phyloP scores from a whole-genome alignment of 2,329 filamentous ascomycete genomes.

The Pyrenophora graminea region DNA sequence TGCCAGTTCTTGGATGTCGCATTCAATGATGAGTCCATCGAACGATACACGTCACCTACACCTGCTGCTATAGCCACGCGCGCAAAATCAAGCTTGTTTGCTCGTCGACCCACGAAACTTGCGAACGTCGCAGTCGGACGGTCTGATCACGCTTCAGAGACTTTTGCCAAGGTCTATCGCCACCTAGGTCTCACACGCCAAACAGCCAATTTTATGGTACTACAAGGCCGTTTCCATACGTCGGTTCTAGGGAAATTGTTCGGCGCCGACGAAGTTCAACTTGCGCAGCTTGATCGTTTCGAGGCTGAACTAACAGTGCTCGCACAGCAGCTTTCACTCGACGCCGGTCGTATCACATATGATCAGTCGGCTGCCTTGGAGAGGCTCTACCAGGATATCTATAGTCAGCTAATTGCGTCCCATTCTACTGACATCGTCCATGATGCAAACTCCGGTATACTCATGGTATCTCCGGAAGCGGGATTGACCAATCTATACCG shows the following conservation, averaged over 20 bases:
- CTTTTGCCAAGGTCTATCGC: slow-evolving; percentile 30
- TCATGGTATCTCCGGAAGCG: slow-evolving; percentile 17
- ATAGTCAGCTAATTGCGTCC: slow-evolving; percentile 27
- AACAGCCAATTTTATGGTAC: slow-evolving; percentile 26
- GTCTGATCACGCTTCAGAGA: slow-evolving; percentile 15
- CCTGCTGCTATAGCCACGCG: slow-evolving; percentile 22
- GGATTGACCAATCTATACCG: slow-evolving; percentile 40
- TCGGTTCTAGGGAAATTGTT: slow-evolving; percentile 35
- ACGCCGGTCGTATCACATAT: slow-evolving; percentile 40
- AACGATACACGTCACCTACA: slow-evolving; percentile 13
- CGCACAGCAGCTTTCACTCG: slow-evolving; percentile 41
- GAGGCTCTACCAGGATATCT: slow-evolving; percentile 29
- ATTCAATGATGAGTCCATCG: slow-evolving; percentile 13
- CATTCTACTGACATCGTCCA: slow-evolving; percentile 24
- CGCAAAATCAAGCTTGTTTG: slow-evolving; percentile 40
- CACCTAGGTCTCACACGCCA: slow-evolving; percentile 32
- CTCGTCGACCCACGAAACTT: slow-evolving; percentile 42
- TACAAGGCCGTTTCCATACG: slow-evolving; percentile 37
- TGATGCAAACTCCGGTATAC: not conserved
- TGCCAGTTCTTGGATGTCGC: slow-evolving; percentile 44
- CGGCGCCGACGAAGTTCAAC: slow-evolving; percentile 41
- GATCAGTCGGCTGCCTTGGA: slow-evolving; percentile 38
- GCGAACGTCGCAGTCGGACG: slow-evolving; percentile 10
- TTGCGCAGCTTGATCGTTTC: slow-evolving; percentile 49
- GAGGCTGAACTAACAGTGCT: slow-evolving; percentile 47